Evolutionary conservation across 345 rosid species (phyloP).

Genomic region (Melaleuca quinquenervia): DNA sequence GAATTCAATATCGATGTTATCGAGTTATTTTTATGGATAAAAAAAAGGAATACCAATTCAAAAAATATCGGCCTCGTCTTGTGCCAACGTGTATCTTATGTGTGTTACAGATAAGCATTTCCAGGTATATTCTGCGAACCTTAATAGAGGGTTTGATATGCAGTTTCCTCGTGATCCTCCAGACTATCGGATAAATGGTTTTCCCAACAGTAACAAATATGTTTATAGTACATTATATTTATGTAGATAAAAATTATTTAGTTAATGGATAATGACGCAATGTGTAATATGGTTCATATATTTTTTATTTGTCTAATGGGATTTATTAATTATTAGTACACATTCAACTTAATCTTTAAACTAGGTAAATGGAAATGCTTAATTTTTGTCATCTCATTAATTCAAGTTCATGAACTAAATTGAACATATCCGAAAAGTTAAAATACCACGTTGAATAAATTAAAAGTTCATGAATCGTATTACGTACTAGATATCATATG

Average conservation of each 20-base stretch:
- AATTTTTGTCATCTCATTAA: too few relatives aligned
- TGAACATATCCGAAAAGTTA: too few relatives aligned
- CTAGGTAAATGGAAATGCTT: too few relatives aligned
- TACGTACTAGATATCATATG: too few relatives aligned
- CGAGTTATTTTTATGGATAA: background rate
- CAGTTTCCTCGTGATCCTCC: background rate
- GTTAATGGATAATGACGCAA: too few relatives aligned
- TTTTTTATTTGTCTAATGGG: too few relatives aligned
- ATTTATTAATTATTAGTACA: too few relatives aligned
- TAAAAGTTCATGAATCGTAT: too few relatives aligned
- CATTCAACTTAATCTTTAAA: too few relatives aligned
- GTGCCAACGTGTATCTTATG: background rate
- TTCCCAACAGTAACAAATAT: background rate
- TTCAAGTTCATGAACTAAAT: too few relatives aligned
- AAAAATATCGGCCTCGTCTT: background rate
- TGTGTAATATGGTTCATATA: too few relatives aligned
- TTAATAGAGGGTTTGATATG: background rate
- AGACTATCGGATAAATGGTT: background rate
- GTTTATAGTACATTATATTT: background rate
- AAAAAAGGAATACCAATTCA: background rate
- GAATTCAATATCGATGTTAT: accelerated
- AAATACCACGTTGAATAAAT: too few relatives aligned
- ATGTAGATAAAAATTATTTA: background rate
- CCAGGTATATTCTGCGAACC: background rate
- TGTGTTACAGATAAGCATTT: background rate